Conservation (phyloP, 2,329 filamentous ascomycete species). For the Aspergillus piperis region DNA sequence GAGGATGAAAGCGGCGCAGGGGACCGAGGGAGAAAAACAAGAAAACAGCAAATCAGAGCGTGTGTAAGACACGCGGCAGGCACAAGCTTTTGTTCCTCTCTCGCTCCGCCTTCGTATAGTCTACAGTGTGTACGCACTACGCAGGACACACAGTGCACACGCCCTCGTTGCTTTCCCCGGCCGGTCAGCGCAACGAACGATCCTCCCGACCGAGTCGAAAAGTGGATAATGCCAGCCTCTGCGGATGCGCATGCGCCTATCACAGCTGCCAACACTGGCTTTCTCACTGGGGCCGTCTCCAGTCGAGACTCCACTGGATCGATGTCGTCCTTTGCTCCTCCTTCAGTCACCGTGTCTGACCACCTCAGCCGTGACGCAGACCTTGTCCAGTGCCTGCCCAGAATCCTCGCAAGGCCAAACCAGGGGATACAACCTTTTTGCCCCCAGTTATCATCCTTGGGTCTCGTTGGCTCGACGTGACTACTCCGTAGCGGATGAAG, state of each 20-base stretch:
- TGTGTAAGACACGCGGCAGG: slow-evolving; percentile 5
- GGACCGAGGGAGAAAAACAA: not conserved
- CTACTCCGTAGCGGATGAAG: not conserved
- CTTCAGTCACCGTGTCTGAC: slow-evolving; percentile 25
- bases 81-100: slow-evolving; percentile 16
- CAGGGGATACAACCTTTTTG: slow-evolving; percentile 12
- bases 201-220: slow-evolving; percentile 11
- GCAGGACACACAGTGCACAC: not conserved
- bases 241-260: slow-evolving; percentile 10
- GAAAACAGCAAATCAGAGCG: not conserved
- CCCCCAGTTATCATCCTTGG: slow-evolving; percentile 17
- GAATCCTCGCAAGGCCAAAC: slow-evolving; percentile 6
- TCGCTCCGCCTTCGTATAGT: slow-evolving; percentile 7
- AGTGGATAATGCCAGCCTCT: slow-evolving; percentile 14
- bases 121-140: not conserved
- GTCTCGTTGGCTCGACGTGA: slow-evolving; percentile 4
- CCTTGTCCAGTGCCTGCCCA: slow-evolving; percentile 6
- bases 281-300: slow-evolving; percentile 18
- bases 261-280: not conserved
- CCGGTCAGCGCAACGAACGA: slow-evolving; percentile 11
- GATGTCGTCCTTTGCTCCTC: slow-evolving; percentile 14
- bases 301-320: slow-evolving; percentile 20
- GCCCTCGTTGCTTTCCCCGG: slow-evolving; percentile 16
- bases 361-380: slow-evolving; percentile 14
- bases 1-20: slow-evolving; percentile 1